Conservation (phyloP, 352 stramenopile genomes). For the Pythium rishiriense region DNA sequence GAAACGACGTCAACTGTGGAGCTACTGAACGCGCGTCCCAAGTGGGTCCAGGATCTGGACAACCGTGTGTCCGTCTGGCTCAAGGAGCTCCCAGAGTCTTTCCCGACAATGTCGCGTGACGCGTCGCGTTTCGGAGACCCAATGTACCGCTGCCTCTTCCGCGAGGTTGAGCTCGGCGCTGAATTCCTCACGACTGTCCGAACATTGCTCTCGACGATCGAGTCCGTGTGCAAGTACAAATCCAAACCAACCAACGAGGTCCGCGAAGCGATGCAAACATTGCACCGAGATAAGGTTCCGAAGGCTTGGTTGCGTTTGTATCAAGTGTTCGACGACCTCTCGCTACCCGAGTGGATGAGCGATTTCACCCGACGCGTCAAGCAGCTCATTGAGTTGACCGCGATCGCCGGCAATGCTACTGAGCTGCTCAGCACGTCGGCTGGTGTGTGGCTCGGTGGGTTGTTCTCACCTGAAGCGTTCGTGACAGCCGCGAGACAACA, state of each 20-base stretch:
- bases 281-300: slow-evolving; percentile 74
- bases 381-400: slow-evolving; percentile 51
- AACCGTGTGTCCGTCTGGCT: slow-evolving; percentile 66
- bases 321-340: slow-evolving; percentile 51
- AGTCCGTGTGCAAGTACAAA: slow-evolving; percentile 80
- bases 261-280: slow-evolving; percentile 72
- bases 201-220: slow-evolving; percentile 65
- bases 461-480: slow-evolving; percentile 93
- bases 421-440: slow-evolving; percentile 36
- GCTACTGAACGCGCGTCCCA: slow-evolving; percentile 50
- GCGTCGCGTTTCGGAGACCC: slow-evolving; percentile 75
- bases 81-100: slow-evolving; percentile 46
- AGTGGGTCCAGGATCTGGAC: slow-evolving; percentile 85
- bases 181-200: slow-evolving; percentile 67
- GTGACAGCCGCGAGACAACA: slow-evolving; percentile 91
- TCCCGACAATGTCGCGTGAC: slow-evolving; percentile 52
- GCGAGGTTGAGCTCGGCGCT: slow-evolving; percentile 81
- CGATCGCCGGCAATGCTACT: slow-evolving; percentile 39
- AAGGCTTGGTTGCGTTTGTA: slow-evolving; percentile 63
- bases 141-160: slow-evolving; percentile 91
- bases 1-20: slow-evolving; percentile 29
- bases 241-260: slow-evolving; percentile 88
- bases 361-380: slow-evolving; percentile 79
- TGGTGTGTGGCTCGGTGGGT: slow-evolving; percentile 89
- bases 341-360: slow-evolving; percentile 77